A percentile compares a stretch with the other conserved stretches of the same genome.
Conservation (phyloP, 768 basidiomycete genomes). For the Pisolithus tinctorius region DNA sequence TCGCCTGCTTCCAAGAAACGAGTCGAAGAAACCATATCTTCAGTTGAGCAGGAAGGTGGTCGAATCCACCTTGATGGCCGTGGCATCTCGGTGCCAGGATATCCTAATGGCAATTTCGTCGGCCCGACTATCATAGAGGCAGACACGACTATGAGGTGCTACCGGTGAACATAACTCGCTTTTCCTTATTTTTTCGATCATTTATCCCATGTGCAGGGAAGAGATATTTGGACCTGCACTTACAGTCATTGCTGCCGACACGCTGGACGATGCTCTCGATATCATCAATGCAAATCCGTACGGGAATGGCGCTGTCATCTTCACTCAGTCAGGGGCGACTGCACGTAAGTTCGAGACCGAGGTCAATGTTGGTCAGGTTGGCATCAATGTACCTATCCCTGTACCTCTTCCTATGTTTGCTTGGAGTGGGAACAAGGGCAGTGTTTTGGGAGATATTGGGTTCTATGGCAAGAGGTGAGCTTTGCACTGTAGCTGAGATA, state of each 20-base stretch:
- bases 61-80: constrained; percentile 85
- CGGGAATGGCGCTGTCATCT: constrained; percentile 92
- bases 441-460: constrained; percentile 77
- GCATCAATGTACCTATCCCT: constrained; percentile 88
- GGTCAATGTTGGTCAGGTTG: constrained; percentile 88
- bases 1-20: constrained; percentile 78
- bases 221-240: constrained; percentile 96
- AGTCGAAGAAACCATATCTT: constrained; percentile 67
- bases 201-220: constrained; percentile 42
- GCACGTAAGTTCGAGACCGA: constrained; percentile 87
- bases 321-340: constrained; percentile 93
- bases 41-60: constrained; percentile 75
- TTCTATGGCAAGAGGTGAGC: constrained; percentile 85
- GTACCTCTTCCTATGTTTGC: constrained; percentile 94
- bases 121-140: constrained; percentile 89
- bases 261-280: constrained; percentile 82
- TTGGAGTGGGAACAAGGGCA: constrained; percentile 93
- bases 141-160: constrained; percentile 77
- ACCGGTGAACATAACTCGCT: constrained; percentile 51
- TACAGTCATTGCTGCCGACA: constrained; percentile 68
- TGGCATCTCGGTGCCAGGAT: constrained; percentile 55
- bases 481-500: not conserved
- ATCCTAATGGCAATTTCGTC: constrained; percentile 88
- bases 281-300: constrained; percentile 89
- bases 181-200: not conserved